Evolutionary conservation across 2,329 filamentous ascomycete species (phyloP), one percentile per base, ranked within the genome.

Genomic region (Fusarium humuli): DNA sequence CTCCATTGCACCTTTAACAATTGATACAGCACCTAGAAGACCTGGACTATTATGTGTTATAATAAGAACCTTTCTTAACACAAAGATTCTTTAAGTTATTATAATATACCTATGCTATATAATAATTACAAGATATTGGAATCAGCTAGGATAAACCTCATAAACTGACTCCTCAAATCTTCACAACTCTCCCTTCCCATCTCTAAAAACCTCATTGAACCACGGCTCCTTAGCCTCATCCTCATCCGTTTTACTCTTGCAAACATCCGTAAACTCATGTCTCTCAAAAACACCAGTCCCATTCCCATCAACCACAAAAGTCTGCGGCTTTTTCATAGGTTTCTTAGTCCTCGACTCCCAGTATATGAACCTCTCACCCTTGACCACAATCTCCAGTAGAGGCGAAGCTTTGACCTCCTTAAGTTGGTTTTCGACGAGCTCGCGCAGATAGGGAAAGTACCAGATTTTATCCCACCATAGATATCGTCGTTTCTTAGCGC

Each of bases 391-490:
- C 4, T 57, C 48, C 7, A 59, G 22, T 2, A 73, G 25, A 2
- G 60, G 23, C 20, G 37, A 18, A 0, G 32, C 32, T 20, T 56
- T 48, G 5, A 23, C n/a, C 3, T 59, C 14, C 1, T 34, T 25
- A 23, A 75, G 37, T 12, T 62, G 63, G 2, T 25, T n/a, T 5
- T 50, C 22, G 6, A 67, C 6, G 0, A 71, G 62, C 1, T 61
- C 30, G 1, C 70, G 59, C 0, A 73, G 59, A 9, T 73, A 56
- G 0, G 70, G 70, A 9, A 73, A 75, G 46, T 56, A 73, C 73
- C 71, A 75, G 2, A 65, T 75, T 10, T 48, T 47, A 32, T 71
- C 47, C 70, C 71, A 72, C 71, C 68, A 73, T 13, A 56, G 50
- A 9, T 41, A 45, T 5, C 68, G 53, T 1, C 72, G 64, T 3